Percentiles rank a stretch among this genome's conserved stretches.
Evolutionary conservation across 2,329 filamentous ascomycete species (phyloP).

Genomic region (Fusarium praegraminearum): DNA sequence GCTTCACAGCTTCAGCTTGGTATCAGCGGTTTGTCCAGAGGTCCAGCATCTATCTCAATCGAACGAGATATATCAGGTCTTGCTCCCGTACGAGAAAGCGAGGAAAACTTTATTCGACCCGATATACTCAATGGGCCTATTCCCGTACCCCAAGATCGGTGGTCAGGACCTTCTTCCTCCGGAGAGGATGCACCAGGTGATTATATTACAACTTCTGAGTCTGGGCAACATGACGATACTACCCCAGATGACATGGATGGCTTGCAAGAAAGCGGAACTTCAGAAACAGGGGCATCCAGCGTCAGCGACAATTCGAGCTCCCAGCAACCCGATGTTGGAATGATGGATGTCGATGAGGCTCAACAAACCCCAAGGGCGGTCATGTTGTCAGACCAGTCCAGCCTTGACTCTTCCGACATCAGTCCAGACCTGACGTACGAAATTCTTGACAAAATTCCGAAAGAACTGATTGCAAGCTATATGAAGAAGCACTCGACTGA

Average conservation of each 20-base stretch:
- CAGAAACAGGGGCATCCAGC: not conserved
- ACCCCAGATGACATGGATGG: slow-evolving; percentile 20
- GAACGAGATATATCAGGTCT: slow-evolving; percentile 33
- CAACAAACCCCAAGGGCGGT: slow-evolving; percentile 7
- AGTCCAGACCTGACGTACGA: slow-evolving; percentile 34
- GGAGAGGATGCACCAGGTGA: slow-evolving; percentile 25
- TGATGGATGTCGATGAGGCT: slow-evolving; percentile 32
- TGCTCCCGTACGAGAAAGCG: slow-evolving; percentile 34
- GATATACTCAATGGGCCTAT: slow-evolving; percentile 18
- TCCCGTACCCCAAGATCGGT: slow-evolving; percentile 3
- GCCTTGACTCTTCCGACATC: not conserved
- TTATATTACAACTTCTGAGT: slow-evolving; percentile 15
- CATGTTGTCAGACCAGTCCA: not conserved
- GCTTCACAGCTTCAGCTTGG: slow-evolving; percentile 17
- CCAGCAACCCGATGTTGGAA: slow-evolving; percentile 35
- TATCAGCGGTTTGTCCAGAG: slow-evolving; percentile 19
- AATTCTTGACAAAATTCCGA: slow-evolving; percentile 48
- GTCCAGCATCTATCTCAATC: slow-evolving; percentile 18
- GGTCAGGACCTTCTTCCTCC: not conserved
- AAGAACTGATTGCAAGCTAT: slow-evolving; percentile 50
- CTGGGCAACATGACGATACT: slow-evolving; percentile 3
- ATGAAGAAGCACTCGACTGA: slow-evolving; percentile 39
- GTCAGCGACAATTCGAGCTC: not conserved
- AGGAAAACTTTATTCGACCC: slow-evolving; percentile 34
- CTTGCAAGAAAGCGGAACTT: slow-evolving; percentile 2